Base-by-base conservation (phyloP, 306 rosid genomes). In the Cercis canadensis region DNA sequence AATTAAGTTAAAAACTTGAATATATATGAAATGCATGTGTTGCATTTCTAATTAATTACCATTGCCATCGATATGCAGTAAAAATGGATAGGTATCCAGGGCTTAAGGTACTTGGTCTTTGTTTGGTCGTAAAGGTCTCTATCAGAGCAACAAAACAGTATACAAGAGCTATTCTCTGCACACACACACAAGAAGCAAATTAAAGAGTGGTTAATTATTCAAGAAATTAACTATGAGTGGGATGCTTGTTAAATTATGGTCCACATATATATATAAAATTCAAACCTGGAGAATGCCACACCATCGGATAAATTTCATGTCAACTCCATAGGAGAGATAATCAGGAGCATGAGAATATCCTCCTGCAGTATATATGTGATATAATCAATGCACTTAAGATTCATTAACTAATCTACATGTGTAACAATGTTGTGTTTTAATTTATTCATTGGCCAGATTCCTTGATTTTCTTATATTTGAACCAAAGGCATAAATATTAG, bases 281-380 rank as follows among this genome's bases (percentile, higher is more conserved):
- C 40, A 40, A 2, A 89, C 98, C 89, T 92, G 98, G 41, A 92
- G 98, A 64, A 92, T 92, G 78, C 98, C 98, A 76, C 80, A 89
- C 98, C 98, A 89, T 43, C 98, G 75, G 41, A 89, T 89, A 13
- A 76, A 61, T 65, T 92, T 89, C 90, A 89, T 86, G 85, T 92
- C 58, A 44, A 92, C 87, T 57, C 98, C 98, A 49, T 89, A 92
- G n/a, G 9, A 1, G 13, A 92, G 89, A 16, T 75, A 87, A 84
- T 74, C 57, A 11, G 98, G 96, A 8, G 98, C 98, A 51, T 92
- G 96, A 39, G 98, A 92, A 73, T 92, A 92, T 74, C 98, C 98
- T 11, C 96, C 96, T 90, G 72, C 10, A 46, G 2, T 7, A 41
- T 45, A 29, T 45, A 24, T 24, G 43, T 53, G 54, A 37, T 4